phyloP scores from a whole-genome alignment of 2,329 filamentous ascomycete genomes.

The Monosporascus ibericus region DNA sequence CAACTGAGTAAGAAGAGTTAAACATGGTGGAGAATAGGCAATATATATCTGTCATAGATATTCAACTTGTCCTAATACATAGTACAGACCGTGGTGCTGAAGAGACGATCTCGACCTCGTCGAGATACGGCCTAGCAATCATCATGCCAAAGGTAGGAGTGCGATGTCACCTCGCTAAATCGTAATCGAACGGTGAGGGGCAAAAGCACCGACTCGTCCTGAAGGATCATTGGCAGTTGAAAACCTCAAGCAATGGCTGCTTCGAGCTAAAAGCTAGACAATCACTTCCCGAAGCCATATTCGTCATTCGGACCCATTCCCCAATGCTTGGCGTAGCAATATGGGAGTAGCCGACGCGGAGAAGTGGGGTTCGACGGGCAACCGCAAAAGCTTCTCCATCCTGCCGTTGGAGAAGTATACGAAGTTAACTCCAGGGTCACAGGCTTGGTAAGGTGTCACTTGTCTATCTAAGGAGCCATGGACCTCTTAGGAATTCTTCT shows the following conservation, averaged over 20 bases:
- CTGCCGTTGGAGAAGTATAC: background rate
- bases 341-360: background rate
- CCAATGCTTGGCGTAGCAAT: background rate
- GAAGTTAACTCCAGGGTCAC: no score
- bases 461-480: no score
- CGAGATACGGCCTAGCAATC: background rate
- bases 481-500: no score
- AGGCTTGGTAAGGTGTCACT: no score
- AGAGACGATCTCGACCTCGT: background rate
- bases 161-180: background rate
- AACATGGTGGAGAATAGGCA: no score
- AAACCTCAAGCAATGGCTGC: background rate
- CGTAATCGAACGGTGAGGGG: background rate
- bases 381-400: background rate
- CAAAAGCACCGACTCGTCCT: background rate
- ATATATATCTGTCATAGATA: background rate
- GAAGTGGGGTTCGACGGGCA: background rate
- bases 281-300: background rate
- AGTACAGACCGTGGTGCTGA: background rate
- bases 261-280: background rate
- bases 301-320: background rate
- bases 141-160: background rate
- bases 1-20: no score
- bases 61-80: background rate
- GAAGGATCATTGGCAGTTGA: background rate